A percentile compares a stretch with the other conserved stretches of the same genome.
phyloP scores from a whole-genome alignment of 2,329 filamentous ascomycete genomes.

The Aspergillus fischeri region DNA sequence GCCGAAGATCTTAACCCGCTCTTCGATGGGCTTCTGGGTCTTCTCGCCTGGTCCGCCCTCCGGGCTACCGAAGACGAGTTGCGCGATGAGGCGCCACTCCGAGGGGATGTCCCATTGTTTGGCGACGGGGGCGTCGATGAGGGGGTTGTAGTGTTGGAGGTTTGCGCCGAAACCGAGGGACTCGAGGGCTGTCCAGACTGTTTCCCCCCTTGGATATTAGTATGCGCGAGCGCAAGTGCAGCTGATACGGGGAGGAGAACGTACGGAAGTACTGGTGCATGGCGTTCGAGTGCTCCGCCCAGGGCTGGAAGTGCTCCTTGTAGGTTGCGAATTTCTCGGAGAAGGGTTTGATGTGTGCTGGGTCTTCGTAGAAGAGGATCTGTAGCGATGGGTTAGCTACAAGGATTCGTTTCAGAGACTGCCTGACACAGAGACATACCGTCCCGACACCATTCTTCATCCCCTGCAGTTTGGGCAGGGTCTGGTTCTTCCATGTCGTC shows the following conservation, averaged over 20 bases:
- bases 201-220: not conserved
- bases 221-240: not conserved
- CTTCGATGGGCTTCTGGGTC: conserved; percentile 60
- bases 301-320: conserved; percentile 73
- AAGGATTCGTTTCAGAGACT: conserved; percentile 24
- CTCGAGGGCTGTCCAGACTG: conserved; percentile 75
- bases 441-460: conserved; percentile 75
- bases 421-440: conserved; percentile 43
- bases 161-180: conserved; percentile 81
- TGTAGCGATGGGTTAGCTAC: conserved; percentile 7
- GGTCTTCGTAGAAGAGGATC: conserved; percentile 83
- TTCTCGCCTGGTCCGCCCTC: conserved; percentile 59
- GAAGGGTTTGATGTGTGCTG: conserved; percentile 59
- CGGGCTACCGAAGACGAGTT: conserved; percentile 74
- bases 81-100: conserved; percentile 73
- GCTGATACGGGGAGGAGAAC: conserved; percentile 9
- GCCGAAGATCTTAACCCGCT: conserved; percentile 62
- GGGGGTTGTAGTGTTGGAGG: conserved; percentile 89
- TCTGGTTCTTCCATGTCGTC: conserved; percentile 54
- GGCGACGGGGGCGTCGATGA: conserved; percentile 70
- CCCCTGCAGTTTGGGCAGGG: conserved; percentile 45
- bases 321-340: conserved; percentile 68
- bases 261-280: conserved; percentile 71
- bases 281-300: conserved; percentile 71
- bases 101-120: conserved; percentile 65